Base-by-base conservation (phyloP, 108 stramenopile species). In the Nannochloropsis salina region DNA sequence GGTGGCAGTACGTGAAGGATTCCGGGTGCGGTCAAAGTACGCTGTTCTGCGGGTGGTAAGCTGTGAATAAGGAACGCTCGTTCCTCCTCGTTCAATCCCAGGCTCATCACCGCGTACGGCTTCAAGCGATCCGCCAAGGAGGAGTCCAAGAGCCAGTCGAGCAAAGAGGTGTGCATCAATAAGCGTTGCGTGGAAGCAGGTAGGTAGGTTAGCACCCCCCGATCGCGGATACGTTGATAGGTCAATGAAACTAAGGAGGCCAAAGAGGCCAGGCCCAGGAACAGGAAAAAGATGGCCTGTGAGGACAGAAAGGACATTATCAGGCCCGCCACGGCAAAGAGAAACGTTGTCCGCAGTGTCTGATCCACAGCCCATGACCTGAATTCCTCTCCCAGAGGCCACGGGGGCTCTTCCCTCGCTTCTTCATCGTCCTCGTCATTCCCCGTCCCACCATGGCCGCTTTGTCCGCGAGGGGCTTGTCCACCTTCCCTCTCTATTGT, bases 91-190 rank as follows among this genome's bases (percentile, higher is more conserved):
- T 74, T 74, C 6, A 74, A 74, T 74, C 61, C 61, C 61, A 74
- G 15, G 20, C 61, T n/a, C 20, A 74, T 74, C 20, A 74, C 61
- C 20, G 61, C 61, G 8, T 74, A 74, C n/a, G 61, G 61, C 61
- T 74, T 74, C 61, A 74, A n/a, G n/a, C 61, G 61, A 74, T 74
- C 61, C 15, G 61, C 61, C 61, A 74, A n/a, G 61, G 61, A 74
- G 4, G 61, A n/a, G 61, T 74, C 61, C 20, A 74, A n/a, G 6
- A 74, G 61, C 61, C 61, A 74, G 61, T 74, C 61, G 2, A 74
- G 61, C 61, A 74, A n/a, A 15, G 61, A 74, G 61, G 61, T 74
- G 20, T 74, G 61, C 61, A 74, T 15, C 20, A 74, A n/a, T 15
- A 74, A n/a, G 15, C n/a, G 6, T 74, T 74, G 61, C 3, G 61